Evolutionary conservation across 2,329 filamentous ascomycete species (phyloP).

Genomic region (Aspergillus fumigatiaffinis): DNA sequence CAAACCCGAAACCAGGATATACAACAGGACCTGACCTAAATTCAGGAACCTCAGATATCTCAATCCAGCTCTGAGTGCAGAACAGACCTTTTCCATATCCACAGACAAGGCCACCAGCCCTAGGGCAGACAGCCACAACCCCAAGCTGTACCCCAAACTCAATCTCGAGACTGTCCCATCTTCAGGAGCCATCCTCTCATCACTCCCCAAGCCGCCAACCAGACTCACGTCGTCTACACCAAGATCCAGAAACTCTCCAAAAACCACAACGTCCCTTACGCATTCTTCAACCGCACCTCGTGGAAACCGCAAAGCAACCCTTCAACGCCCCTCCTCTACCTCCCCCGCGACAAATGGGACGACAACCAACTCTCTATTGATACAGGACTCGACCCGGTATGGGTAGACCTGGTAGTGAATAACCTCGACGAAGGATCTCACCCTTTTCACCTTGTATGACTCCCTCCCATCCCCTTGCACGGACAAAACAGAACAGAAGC

Average conservation of each 20-base stretch:
- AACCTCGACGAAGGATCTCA: slow-evolving; percentile 51
- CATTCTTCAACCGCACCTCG: slow-evolving; percentile 48
- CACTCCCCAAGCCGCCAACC: slow-evolving; percentile 29
- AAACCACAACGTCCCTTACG: slow-evolving; percentile 42
- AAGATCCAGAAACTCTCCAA: slow-evolving; percentile 44
- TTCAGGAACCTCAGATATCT: too few species aligned
- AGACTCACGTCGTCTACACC: slow-evolving; percentile 45
- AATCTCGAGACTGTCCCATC: slow-evolving; percentile 26
- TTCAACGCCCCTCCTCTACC: slow-evolving; percentile 28
- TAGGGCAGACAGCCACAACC: too few species aligned
- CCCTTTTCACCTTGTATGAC: slow-evolving; percentile 47
- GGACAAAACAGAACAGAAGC: neutral
- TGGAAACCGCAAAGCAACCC: slow-evolving; percentile 40
- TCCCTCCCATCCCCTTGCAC: neutral
- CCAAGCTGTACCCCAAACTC: slow-evolving; percentile 10
- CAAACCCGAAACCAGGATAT: too few species aligned
- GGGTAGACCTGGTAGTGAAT: slow-evolving; percentile 49
- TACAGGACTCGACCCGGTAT: slow-evolving; percentile 27
- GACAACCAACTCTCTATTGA: slow-evolving; percentile 40
- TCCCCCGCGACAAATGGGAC: slow-evolving; percentile 40
- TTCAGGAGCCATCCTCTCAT: slow-evolving; percentile 21
- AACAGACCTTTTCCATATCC: too few species aligned
- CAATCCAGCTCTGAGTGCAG: too few species aligned
- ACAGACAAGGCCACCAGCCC: too few species aligned
- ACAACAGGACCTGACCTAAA: too few species aligned